Conservation (phyloP, 2,329 filamentous ascomycete genomes). For the Calonectria multiphialidica region DNA sequence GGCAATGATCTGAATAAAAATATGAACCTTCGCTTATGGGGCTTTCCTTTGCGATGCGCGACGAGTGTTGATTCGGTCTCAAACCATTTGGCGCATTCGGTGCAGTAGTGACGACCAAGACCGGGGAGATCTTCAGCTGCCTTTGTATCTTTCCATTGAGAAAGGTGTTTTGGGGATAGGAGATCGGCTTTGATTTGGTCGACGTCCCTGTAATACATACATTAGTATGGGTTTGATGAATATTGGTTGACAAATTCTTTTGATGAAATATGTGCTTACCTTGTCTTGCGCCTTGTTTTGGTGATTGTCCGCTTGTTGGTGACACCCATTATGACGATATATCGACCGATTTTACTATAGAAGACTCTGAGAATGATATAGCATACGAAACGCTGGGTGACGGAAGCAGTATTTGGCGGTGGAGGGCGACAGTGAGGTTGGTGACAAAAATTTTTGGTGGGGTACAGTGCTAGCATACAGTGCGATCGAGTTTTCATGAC, state of each 20-base stretch:
- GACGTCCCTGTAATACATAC: conserved; percentile 75
- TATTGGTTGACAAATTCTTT: too few relatives aligned
- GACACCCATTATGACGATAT: conserved; percentile 70
- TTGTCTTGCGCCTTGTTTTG: conserved; percentile 80
- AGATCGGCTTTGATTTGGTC: conserved; percentile 93
- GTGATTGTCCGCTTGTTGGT: conserved; percentile 74
- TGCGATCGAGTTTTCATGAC: conserved; percentile 1
- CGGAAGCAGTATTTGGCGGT: conserved; percentile 16
- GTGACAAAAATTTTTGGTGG: conserved; percentile 36
- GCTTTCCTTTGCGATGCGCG: conserved; percentile 86
- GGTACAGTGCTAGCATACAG: conserved; percentile 25
- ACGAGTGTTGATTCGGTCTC: conserved; percentile 84
- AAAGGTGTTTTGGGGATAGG: conserved; percentile 81
- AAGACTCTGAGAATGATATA: neutral
- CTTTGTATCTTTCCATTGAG: conserved; percentile 83
- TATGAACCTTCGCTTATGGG: conserved; percentile 84
- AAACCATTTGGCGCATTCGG: conserved; percentile 96
- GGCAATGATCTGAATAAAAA: conserved; percentile 21
- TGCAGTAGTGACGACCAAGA: conserved; percentile 87
- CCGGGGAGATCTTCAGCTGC: conserved; percentile 88
- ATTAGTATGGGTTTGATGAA: neutral
- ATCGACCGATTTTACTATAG: neutral
- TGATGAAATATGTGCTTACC: conserved; percentile 54
- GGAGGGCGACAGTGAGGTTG: conserved; percentile 30
- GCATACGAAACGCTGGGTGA: neutral